These are phyloP conservation scores for Fusarium graminum DNA, from an alignment of 2,329 filamentous ascomycete species.

Conservation along the genomic window DNA sequence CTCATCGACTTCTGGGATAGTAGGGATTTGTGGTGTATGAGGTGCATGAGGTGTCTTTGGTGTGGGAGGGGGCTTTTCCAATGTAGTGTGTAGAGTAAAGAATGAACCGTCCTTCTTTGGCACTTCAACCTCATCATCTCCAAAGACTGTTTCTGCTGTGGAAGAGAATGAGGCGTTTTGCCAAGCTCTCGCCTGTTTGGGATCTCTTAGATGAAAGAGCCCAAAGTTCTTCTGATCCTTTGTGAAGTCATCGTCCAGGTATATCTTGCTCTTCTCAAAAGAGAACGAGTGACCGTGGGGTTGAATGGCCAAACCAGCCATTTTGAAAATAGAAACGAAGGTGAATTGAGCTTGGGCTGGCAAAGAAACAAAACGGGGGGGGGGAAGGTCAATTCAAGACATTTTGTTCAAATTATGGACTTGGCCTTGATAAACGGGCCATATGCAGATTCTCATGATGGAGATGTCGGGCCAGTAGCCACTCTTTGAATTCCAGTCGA, in stretches of 20 bases:
- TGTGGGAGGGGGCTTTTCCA: background rate
- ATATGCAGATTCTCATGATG: background rate
- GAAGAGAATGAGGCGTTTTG: slow-evolving; percentile 23
- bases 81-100: slow-evolving; percentile 5
- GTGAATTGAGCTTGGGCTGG: background rate
- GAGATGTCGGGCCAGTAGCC: background rate
- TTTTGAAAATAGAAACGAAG: background rate
- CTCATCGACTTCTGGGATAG: background rate
- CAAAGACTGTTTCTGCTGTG: slow-evolving; percentile 21
- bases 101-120: slow-evolving; percentile 1
- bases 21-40: background rate
- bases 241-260: background rate
- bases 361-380: background rate
- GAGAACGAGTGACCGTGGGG: background rate
- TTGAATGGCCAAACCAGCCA: background rate
- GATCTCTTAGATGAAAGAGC: background rate
- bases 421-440: background rate
- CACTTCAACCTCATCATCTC: background rate
- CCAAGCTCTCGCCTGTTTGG: background rate
- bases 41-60: background rate
- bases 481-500: slow-evolving; percentile 16
- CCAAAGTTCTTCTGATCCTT: background rate
- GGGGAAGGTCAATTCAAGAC: no score
- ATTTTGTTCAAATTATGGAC: background rate
- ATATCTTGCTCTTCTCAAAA: background rate